A percentile compares a stretch with the other conserved stretches of the same genome.
Evolutionary conservation across 2,329 filamentous ascomycete species (phyloP).

Genomic region (Cadophora luteo-olivacea): DNA sequence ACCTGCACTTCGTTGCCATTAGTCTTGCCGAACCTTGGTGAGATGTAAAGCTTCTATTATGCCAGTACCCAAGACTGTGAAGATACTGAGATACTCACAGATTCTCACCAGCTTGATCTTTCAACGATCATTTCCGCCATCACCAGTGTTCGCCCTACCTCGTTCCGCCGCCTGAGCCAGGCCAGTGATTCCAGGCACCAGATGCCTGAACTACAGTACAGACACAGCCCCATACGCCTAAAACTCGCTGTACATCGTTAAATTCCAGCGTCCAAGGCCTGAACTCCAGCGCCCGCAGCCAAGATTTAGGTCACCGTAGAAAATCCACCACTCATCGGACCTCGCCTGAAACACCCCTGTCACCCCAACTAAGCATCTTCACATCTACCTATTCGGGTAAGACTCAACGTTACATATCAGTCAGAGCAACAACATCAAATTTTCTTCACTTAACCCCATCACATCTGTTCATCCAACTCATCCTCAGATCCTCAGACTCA

Average conservation of each 20-base stretch:
- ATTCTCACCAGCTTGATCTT: too few species aligned
- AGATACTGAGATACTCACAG: too few species aligned
- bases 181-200: too few species aligned
- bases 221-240: too few species aligned
- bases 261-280: not conserved
- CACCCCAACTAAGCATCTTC: not conserved
- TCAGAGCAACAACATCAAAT: conserved; percentile 2
- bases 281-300: not conserved
- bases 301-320: not conserved
- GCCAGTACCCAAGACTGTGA: too few species aligned
- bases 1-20: too few species aligned
- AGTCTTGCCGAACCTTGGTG: too few species aligned
- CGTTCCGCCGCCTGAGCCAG: too few species aligned
- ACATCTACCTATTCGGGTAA: conserved; percentile 17
- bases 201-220: too few species aligned
- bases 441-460: not conserved
- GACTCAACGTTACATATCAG: conserved; percentile 8
- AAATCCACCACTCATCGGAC: not conserved
- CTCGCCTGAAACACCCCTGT: conserved; percentile 2
- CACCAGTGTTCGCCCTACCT: too few species aligned
- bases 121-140: too few species aligned
- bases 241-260: not conserved
- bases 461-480: not conserved
- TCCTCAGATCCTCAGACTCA: not conserved
- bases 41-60: too few species aligned